Evolutionary conservation across 805 yeast species (phyloP).

Genomic region (Debaryomyces hansenii): DNA sequence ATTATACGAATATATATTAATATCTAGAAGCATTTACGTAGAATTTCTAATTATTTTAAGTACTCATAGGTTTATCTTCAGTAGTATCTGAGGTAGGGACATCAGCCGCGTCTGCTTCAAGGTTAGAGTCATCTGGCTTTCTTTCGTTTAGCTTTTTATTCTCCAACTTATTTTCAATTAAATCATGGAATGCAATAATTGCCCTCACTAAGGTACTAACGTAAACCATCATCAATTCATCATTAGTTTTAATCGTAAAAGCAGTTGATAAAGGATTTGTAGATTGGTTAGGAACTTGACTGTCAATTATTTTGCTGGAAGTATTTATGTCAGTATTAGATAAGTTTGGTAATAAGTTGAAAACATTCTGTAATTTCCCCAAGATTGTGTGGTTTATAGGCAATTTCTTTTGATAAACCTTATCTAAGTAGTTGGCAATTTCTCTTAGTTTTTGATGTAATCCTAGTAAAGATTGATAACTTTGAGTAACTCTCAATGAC

Average conservation of each 20-base stretch:
- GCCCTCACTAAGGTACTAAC: conserved; percentile 88
- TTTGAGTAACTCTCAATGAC: conserved; percentile 83
- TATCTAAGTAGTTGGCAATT: conserved; percentile 73
- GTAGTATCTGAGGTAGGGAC: background rate
- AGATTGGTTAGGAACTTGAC: conserved; percentile 14
- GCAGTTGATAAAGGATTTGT: conserved; percentile 68
- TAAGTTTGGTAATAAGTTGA: conserved; percentile 87
- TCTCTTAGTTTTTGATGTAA: conserved; percentile 75
- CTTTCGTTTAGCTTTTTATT: conserved; percentile 54
- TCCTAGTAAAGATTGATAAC: conserved; percentile 84
- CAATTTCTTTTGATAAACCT: conserved; percentile 66
- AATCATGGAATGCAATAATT: conserved; percentile 92
- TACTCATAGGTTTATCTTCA: too few species aligned
- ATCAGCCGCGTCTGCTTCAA: conserved; percentile 29
- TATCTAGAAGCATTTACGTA: too few species aligned
- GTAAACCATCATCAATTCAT: conserved; percentile 92
- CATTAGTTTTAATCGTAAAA: conserved; percentile 90
- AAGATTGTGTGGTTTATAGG: conserved; percentile 89
- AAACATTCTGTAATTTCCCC: conserved; percentile 92
- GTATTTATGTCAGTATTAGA: conserved; percentile 18
- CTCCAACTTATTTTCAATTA: conserved; percentile 92
- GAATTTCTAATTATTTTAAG: too few species aligned
- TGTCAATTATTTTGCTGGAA: conserved; percentile 11
- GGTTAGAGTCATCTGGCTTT: conserved; percentile 30
- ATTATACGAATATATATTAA: too few species aligned